Percentiles rank a stretch among this genome's conserved stretches.
Conservation (phyloP, 768 basidiomycete species). For the Tricholoma furcatifolium region DNA sequence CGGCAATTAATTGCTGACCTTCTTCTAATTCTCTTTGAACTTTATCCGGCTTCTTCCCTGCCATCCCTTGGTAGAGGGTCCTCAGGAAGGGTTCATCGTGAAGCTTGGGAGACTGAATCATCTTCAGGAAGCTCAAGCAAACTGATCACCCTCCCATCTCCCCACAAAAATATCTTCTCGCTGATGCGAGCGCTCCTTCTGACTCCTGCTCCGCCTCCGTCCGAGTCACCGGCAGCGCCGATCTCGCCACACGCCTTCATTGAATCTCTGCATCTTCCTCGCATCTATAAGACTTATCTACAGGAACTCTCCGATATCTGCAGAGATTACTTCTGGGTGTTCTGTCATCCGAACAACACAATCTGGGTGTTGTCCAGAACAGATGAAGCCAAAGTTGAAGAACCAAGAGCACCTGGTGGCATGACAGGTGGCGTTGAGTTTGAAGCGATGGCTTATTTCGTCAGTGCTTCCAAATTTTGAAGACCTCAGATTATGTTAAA, state of each 20-base stretch:
- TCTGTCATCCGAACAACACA: constrained; percentile 92
- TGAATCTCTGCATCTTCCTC: constrained; percentile 60
- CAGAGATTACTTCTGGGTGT: constrained; percentile 95
- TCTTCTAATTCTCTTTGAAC: constrained; percentile 81
- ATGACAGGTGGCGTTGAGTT: constrained; percentile 99
- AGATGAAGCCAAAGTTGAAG: constrained; percentile 83
- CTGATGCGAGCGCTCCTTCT: constrained; percentile 76
- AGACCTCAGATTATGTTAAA: not conserved
- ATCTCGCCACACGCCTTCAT: constrained; percentile 83
- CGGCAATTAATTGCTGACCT: constrained; percentile 91
- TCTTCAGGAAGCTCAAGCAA: constrained; percentile 40
- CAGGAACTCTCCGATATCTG: constrained; percentile 87
- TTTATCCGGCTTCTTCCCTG: constrained; percentile 75
- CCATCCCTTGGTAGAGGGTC: constrained; percentile 43
- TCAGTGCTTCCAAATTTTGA: constrained; percentile 36
- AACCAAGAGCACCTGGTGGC: constrained; percentile 90
- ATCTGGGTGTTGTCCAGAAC: constrained; percentile 86
- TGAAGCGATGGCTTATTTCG: constrained; percentile 95
- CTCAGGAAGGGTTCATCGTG: constrained; percentile 33
- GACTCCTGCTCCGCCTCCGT: constrained; percentile 63
- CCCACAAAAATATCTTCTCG: constrained; percentile 72
- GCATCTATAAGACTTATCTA: constrained; percentile 81
- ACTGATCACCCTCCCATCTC: constrained; percentile 64
- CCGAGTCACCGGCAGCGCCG: constrained; percentile 58
- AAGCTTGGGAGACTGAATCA: constrained; percentile 57